Conservation (phyloP, 176 grass and related monocot genomes). For the Phoenix roebelenii region DNA sequence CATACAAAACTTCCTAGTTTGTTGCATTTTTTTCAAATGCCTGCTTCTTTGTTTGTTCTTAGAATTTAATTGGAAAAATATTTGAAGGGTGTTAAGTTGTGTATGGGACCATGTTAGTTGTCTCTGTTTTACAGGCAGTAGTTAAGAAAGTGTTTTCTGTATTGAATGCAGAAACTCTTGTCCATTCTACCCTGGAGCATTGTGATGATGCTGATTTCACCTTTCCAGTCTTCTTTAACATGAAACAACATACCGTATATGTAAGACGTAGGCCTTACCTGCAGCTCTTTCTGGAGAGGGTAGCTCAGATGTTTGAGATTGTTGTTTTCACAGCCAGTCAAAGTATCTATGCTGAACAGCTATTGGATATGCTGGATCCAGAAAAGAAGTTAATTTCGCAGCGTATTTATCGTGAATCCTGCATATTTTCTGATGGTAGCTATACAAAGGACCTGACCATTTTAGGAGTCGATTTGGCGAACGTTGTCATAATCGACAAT, state of each 20-base stretch:
- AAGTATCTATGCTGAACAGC: slow-evolving; percentile 77
- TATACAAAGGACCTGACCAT: slow-evolving; percentile 92
- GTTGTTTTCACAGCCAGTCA: slow-evolving; percentile 96
- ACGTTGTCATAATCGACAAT: slow-evolving; percentile 91
- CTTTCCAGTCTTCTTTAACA: slow-evolving; percentile 78
- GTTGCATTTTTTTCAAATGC: too few relatives aligned
- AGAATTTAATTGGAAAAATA: too few relatives aligned
- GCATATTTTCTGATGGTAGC: slow-evolving; percentile 80
- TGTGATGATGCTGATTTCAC: slow-evolving; percentile 65
- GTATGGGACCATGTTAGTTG: too few relatives aligned
- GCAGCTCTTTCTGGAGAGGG: slow-evolving; percentile 77
- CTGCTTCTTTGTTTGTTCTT: background rate
- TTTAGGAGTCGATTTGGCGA: slow-evolving; percentile 72
- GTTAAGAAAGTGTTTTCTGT: too few relatives aligned
- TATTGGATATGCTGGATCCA: slow-evolving; percentile 87
- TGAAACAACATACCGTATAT: slow-evolving; percentile 80
- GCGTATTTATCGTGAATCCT: slow-evolving; percentile 80
- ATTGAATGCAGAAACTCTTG: slow-evolving; percentile 79
- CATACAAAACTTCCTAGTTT: too few relatives aligned
- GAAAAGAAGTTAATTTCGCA: slow-evolving; percentile 64
- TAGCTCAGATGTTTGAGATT: slow-evolving; percentile 83
- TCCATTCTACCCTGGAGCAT: slow-evolving; percentile 76
- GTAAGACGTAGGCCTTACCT: slow-evolving; percentile 82
- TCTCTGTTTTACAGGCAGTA: too few relatives aligned
- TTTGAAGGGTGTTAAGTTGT: too few relatives aligned